Conservation (phyloP, 306 rosid genomes). For the Prinsepia uniflora region DNA sequence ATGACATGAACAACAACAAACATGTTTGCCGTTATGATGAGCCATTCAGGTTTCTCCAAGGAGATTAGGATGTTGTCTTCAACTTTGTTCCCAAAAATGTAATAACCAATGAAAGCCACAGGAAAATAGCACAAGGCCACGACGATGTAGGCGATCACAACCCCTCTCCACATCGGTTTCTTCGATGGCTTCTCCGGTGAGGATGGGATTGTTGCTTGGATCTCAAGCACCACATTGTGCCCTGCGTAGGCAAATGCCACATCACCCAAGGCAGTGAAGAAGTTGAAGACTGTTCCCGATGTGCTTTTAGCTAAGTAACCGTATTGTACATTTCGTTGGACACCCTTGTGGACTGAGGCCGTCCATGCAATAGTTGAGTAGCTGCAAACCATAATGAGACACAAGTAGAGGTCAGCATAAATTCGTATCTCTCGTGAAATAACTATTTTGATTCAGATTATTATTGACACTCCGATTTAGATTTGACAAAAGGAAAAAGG, state of each 20-base stretch:
- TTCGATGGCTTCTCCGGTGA: conserved; percentile 65
- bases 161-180: conserved; percentile 80
- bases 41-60: conserved; percentile 61
- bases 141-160: conserved; percentile 54
- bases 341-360: conserved; percentile 55
- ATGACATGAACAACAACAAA: conserved; percentile 78
- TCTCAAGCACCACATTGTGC: conserved; percentile 68
- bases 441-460: no score
- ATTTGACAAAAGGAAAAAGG: no score
- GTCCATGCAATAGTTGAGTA: conserved; percentile 68
- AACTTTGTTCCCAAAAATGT: conserved; percentile 52
- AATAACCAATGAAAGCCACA: conserved; percentile 55
- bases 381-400: conserved; percentile 27
- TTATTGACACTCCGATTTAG: no score
- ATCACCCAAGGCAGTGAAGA: conserved; percentile 57
- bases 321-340: conserved; percentile 36
- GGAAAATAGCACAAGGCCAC: conserved; percentile 73
- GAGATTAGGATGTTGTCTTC: conserved; percentile 49
- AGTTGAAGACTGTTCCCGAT: conserved; percentile 39
- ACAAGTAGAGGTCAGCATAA: neutral
- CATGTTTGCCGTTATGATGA: conserved; percentile 62
- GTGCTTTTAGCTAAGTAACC: conserved; percentile 30
- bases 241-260: conserved; percentile 73
- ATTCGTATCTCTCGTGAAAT: no score
- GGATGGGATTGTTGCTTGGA: conserved; percentile 76